These are phyloP conservation scores for Cicer yamashitae DNA, from an alignment of 306 rosid genomes.

Conservation along the genomic window DNA sequence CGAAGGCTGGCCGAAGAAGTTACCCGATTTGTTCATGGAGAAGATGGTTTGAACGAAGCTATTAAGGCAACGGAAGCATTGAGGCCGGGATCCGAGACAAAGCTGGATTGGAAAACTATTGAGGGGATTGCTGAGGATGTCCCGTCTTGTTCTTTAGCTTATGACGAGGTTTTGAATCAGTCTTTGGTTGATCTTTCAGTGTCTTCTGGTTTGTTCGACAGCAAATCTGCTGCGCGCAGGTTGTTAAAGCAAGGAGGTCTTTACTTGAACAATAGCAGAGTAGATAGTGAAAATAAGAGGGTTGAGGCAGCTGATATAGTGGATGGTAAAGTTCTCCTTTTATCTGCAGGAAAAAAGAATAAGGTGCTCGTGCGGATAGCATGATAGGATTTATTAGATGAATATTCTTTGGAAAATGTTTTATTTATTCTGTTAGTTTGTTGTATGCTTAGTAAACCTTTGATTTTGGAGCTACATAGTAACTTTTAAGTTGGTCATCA, in stretches of 20 bases:
- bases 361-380: slow-evolving; percentile 86
- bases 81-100: slow-evolving; percentile 89
- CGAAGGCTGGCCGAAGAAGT: slow-evolving; percentile 90
- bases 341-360: slow-evolving; percentile 96
- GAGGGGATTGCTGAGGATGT: slow-evolving; percentile 89
- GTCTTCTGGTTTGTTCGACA: slow-evolving; percentile 79
- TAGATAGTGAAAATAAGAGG: slow-evolving; percentile 71
- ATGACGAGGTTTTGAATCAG: slow-evolving; percentile 67
- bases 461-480: slow-evolving; percentile 29
- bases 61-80: slow-evolving; percentile 85
- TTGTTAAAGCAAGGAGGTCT: slow-evolving; percentile 94
- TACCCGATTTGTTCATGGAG: slow-evolving; percentile 84
- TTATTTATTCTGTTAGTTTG: slow-evolving; percentile 28
- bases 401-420: slow-evolving; percentile 44
- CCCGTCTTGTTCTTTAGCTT: slow-evolving; percentile 77
- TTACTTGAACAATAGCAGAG: slow-evolving; percentile 84
- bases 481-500: background rate
- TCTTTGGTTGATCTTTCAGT: slow-evolving; percentile 84
- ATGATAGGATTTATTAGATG: slow-evolving; percentile 40
- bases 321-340: slow-evolving; percentile 86
- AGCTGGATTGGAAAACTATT: slow-evolving; percentile 83
- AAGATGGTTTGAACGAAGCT: slow-evolving; percentile 84
- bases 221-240: slow-evolving; percentile 89
- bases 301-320: slow-evolving; percentile 74
- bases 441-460: slow-evolving; percentile 30